Base-by-base conservation (phyloP, 2,329 filamentous ascomycete species). In the Aspergillus felis region DNA sequence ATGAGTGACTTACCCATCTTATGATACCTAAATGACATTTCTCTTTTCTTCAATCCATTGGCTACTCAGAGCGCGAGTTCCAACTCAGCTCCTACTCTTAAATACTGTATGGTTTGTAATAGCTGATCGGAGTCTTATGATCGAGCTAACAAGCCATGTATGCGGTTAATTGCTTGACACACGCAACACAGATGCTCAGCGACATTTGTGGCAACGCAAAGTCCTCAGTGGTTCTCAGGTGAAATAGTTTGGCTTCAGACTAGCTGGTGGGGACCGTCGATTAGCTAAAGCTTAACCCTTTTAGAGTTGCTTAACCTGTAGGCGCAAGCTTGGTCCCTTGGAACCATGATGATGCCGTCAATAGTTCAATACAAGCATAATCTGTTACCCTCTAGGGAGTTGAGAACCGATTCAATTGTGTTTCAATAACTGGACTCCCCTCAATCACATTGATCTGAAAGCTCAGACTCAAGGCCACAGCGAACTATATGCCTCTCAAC, bases 21-120 rank as follows among this genome's bases (percentile, higher is more conserved):
- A 28, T 54, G 53, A 54, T 54, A 54, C 53, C 53, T 54, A 24
- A 54, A 50, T 54, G 44, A 22, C 46, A 32, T 24, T 20, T 35
- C n/a, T 38, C 9, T 29, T 29, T 32, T 51, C 38, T 52, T 24
- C 50, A 22, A 20, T 38, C 12, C 32, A 4, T 17, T 38, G 14
- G 32, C 7, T 38, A 17, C 32, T 17, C 28, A 12, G 10, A 10
- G 4, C 14, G 32, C 32, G 32, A 35, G 14, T 35, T 35, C 14
- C 2, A 6, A 35, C 32, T 35, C 14, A 1, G 32, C 12, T 17
- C 12, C 17, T 14, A 3, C 32, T 17, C 32, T 17, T 7, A 35
- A 35, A 35, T 17, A 35, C 14, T 35, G 32, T 35, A 35, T 51
- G 50, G 28, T 58, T 50, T 54, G 29, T 51, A 12, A 9, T 49